Evolutionary conservation across 164 flowering plant species (phyloP).

Genomic region (Vitis amurensis): DNA sequence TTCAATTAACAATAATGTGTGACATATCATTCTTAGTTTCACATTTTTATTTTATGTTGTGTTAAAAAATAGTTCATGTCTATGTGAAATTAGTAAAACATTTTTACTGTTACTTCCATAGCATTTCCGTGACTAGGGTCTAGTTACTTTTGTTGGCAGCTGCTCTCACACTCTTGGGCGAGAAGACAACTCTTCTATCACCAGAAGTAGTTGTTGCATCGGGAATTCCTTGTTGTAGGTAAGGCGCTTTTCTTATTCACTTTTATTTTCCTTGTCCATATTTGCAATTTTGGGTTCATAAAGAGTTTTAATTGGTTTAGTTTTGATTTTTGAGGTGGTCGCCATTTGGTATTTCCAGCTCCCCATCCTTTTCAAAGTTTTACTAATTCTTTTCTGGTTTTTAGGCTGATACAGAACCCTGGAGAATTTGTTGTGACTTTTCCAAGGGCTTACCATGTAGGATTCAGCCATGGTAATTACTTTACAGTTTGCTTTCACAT

Average conservation of each 20-base stretch:
- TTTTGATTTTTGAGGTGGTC: slow-evolving; percentile 1
- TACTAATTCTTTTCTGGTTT: slow-evolving; percentile 24
- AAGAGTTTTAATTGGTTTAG: background rate
- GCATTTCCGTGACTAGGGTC: slow-evolving; percentile 21
- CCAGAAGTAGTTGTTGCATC: slow-evolving; percentile 84
- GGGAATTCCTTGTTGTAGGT: slow-evolving; percentile 98
- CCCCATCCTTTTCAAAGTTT: slow-evolving; percentile 14
- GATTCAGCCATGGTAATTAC: slow-evolving; percentile 98
- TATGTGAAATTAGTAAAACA: slow-evolving; percentile 1
- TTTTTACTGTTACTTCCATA: background rate
- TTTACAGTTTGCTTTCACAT: slow-evolving; percentile 3
- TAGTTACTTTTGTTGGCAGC: slow-evolving; percentile 52
- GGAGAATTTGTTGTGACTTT: slow-evolving; percentile 99
- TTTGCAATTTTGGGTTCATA: background rate
- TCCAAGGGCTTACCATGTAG: slow-evolving; percentile 98
- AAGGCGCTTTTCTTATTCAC: slow-evolving; percentile 6
- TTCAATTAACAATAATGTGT: too few species aligned
- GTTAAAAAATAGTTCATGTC: background rate
- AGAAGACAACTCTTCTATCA: slow-evolving; percentile 92
- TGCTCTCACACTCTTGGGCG: slow-evolving; percentile 83
- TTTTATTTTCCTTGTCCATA: background rate
- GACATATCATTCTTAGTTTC: too few species aligned
- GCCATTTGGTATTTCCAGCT: slow-evolving; percentile 7
- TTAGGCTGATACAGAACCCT: slow-evolving; percentile 91
- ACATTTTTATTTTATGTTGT: background rate